These are phyloP conservation scores for Theileria luwenshuni DNA, from an alignment of 169 alveolate species.

Conservation along the genomic window DNA sequence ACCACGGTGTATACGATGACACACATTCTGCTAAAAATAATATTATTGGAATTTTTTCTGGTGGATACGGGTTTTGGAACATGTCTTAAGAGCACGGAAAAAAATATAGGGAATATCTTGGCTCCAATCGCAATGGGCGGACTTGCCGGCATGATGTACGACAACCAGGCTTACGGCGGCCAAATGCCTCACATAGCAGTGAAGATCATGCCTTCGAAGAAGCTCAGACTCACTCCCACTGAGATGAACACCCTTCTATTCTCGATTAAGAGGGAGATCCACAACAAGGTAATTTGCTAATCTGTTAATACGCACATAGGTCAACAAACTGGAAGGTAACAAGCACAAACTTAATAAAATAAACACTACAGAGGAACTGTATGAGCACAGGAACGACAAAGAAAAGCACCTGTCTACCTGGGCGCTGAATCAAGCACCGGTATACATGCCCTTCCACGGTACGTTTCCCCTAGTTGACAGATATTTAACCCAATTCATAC, in stretches of 20 bases:
- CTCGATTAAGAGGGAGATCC: conserved; percentile 63
- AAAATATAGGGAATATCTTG: conserved; percentile 12
- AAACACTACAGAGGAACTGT: conserved; percentile 52
- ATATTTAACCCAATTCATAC: background rate
- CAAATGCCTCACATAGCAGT: conserved; percentile 65
- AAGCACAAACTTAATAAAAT: background rate
- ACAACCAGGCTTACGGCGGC: conserved; percentile 10
- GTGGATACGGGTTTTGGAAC: background rate
- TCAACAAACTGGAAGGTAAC: conserved; percentile 65
- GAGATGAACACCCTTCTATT: conserved; percentile 65
- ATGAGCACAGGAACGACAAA: conserved; percentile 53
- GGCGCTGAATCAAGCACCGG: conserved; percentile 70
- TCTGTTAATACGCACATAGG: conserved; percentile 18
- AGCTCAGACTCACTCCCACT: conserved; percentile 60
- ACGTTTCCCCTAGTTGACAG: background rate
- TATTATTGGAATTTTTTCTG: background rate
- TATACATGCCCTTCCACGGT: conserved; percentile 71
- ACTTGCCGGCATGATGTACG: conserved; percentile 9
- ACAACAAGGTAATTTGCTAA: conserved; percentile 44
- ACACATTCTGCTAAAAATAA: conserved; percentile 5
- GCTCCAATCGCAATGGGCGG: conserved; percentile 3
- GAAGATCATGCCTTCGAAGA: conserved; percentile 64
- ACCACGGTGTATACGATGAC: conserved; percentile 3
- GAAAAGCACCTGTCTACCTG: conserved; percentile 68
- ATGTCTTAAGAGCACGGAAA: conserved; percentile 13